phyloP scores from a whole-genome alignment of 306 rosid species.

The Cicer bijugum region DNA sequence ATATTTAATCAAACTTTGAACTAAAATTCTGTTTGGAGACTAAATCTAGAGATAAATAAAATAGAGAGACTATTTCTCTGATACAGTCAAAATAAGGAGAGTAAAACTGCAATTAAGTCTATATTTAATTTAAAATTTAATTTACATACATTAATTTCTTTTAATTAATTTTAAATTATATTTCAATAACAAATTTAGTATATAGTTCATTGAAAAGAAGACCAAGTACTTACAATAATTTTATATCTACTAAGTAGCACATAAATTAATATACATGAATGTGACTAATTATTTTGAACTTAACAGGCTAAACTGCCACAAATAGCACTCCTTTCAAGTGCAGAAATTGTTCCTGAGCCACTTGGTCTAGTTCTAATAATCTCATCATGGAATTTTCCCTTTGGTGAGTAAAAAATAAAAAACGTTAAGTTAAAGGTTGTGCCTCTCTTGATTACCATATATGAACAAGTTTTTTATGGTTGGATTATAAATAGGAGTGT shows the following conservation, averaged over 20 bases:
- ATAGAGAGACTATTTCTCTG: no score
- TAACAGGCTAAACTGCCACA: conserved; percentile 69
- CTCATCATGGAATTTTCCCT: conserved; percentile 81
- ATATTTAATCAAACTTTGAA: no score
- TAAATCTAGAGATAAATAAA: no score
- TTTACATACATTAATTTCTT: no score
- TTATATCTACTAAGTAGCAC: no score
- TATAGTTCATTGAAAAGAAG: not conserved
- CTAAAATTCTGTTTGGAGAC: no score
- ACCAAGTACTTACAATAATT: not conserved
- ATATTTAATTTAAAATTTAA: no score
- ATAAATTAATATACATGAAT: no score
- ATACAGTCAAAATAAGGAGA: no score
- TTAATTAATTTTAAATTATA: no score
- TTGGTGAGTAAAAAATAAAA: conserved; percentile 56
- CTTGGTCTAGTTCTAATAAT: conserved; percentile 72
- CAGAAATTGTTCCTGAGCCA: conserved; percentile 76
- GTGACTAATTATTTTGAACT: not conserved
- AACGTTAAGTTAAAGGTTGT: not conserved
- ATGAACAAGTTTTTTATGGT: not conserved
- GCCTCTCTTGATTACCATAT: not conserved
- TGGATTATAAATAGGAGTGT: conserved; percentile 56
- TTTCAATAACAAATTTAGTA: no score
- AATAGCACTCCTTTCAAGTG: conserved; percentile 65
- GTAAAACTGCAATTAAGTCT: no score